Base-by-base conservation (phyloP, 306 rosid species). In the Castanospermum australe region DNA sequence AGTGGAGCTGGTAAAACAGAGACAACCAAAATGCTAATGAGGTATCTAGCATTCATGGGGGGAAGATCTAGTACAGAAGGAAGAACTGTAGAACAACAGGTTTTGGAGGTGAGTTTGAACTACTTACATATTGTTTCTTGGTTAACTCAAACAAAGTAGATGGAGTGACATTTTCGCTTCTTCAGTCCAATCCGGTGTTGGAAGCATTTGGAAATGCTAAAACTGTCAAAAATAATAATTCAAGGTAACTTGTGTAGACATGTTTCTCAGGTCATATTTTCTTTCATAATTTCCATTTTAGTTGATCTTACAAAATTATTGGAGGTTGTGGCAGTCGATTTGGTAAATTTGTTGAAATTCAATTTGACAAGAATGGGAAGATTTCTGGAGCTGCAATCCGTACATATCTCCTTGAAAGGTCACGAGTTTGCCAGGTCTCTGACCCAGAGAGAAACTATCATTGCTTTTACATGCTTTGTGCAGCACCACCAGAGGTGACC, bases 1-100 rank as follows among this genome's bases (percentile, higher is more conserved):
- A 92, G 97, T 80, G 97, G 97, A 67, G 97, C 97, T 20, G 97
- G 97, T 67, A 92, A 92, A 78, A 92, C 97, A 2, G 97, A 92
- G 80, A 92, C 97, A 83, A 92, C 97, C 0, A 92, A 92, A 83
- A 92, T 92, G 97, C 86, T 92, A 11, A 92, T 92, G 97, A 87
- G 97, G 76, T 92, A 92, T 72, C 90, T 92, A 35, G 97, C 97
- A 10, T 93, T 91, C 86, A 89, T 90, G 94, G 97, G 97, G 50
- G 97, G 97, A 12, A 86, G 97, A 83, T 84, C 94, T 6, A 76
- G 64, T n/a, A 89, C 96, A 18, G 96, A 93, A 85, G 97, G 97
- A 84, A 88, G 97, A 65, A 88, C 94, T 8, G 97, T 91, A 5
- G 96, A 91, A 63, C 97, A 93, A 59, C 97, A 93, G 75, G 97